Evolutionary conservation across 768 basidiomycete genomes (phyloP), one percentile per base, ranked within the genome.

Genomic region (Gloeophyllum trabeum): DNA sequence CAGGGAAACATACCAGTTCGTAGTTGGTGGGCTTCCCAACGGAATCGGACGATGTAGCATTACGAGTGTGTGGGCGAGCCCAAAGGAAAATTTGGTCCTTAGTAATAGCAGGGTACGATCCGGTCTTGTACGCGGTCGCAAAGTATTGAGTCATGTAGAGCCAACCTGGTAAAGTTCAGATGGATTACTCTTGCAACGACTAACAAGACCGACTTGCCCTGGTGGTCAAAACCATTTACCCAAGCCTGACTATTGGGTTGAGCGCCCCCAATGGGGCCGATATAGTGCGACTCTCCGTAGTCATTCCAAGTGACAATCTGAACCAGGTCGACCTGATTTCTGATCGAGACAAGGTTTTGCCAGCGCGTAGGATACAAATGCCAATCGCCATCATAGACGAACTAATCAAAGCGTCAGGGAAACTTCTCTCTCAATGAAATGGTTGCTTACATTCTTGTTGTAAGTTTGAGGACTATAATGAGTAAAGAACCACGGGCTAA

Each of bases 241-340:
- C 64, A 67, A n/a, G 57, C 54, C 41, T 64, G 57, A 13, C 55
- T 54, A 44, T 58, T 55, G 13, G 66, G 63, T 50, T 64, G 59
- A 18, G 55, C 63, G 43, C 63, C 73, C 38, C 73, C 71, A 50
- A 81, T 63, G 4, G 81, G 77, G 7, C 81, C 79, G 51, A 74
- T 66, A 60, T 88, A 85, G 52, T 79, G 73, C 1, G 81, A 81
- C 61, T 84, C 81, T 51, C 70, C 70, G 47, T 63, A 72, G 48
- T 72, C 52, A 54, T 66, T 66, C 63, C 63, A 66, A 21, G 60
- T 63, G 40, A 63, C 50, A 45, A 66, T 59, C 47, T 66, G 59
- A 18, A 59, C 51, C 42, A 56, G 48, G 40, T 55, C 54, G 43
- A 63, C 54, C 24, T 46, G 51, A 59, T 67, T 56, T 19, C 77